A percentile compares a stretch with the other conserved stretches of the same genome.
phyloP scores from a whole-genome alignment of 805 yeast species.

The Isabelozyma gotoi region DNA sequence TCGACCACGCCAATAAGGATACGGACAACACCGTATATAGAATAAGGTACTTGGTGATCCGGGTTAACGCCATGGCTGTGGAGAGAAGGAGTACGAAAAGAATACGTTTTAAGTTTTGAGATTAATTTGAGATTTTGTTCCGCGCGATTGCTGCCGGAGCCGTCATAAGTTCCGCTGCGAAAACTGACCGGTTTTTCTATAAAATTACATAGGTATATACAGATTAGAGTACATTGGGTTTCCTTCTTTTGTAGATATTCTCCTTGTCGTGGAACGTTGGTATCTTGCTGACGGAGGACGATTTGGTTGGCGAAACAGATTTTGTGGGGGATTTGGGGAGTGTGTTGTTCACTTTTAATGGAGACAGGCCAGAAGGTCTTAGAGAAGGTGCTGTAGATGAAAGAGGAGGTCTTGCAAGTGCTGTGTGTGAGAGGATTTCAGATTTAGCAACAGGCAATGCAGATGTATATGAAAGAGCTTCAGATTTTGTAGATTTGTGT shows the following conservation, averaged over 20 bases:
- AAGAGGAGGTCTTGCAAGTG: no score
- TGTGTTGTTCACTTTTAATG: background rate
- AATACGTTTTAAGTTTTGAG: no score
- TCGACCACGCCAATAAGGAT: slow-evolving; percentile 17
- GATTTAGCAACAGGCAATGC: no score
- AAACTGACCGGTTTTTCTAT: no score
- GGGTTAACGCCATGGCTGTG: background rate
- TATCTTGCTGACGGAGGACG: background rate
- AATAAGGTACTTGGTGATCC: slow-evolving; percentile 10
- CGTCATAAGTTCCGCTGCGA: no score
- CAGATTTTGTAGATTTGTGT: background rate
- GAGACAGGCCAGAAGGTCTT: background rate
- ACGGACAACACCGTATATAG: slow-evolving; percentile 19
- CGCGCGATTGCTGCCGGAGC: no score
- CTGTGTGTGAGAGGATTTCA: no score
- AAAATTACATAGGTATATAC: background rate
- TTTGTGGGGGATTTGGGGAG: background rate
- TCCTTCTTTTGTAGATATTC: background rate
- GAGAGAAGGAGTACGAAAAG: no score
- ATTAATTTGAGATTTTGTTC: no score
- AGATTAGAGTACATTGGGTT: background rate
- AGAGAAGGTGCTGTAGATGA: no score
- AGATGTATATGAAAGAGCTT: no score
- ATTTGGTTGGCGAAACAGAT: background rate
- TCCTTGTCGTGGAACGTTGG: background rate